phyloP scores from a whole-genome alignment of 768 basidiomycete genomes.

The Tulasnella sp. region DNA sequence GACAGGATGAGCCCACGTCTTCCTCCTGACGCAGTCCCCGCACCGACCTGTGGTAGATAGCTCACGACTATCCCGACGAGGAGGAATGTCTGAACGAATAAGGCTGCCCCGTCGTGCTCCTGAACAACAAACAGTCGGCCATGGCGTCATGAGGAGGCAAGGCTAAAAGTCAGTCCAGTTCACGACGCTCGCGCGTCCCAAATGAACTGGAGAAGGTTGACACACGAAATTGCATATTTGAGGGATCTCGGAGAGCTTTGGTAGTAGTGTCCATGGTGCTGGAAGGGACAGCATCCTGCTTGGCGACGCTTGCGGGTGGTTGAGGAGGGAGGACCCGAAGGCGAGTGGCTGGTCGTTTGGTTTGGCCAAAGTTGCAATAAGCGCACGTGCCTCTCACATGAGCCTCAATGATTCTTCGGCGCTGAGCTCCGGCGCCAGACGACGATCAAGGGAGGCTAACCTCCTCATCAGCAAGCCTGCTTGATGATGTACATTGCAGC shows the following conservation, averaged over 20 bases:
- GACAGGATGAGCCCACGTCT: constrained; percentile 2
- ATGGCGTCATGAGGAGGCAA: background rate
- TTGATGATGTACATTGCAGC: background rate
- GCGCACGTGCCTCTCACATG: constrained; percentile 20
- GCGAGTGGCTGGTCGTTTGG: background rate
- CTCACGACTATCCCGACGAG: constrained; percentile 72
- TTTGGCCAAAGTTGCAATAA: background rate
- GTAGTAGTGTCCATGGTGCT: background rate
- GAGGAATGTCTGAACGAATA: constrained; percentile 25
- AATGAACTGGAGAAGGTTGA: background rate
- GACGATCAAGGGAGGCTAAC: background rate
- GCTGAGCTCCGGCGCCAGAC: background rate
- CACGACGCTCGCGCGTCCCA: background rate
- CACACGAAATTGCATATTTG: constrained; percentile 10
- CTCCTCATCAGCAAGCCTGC: background rate
- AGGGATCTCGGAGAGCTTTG: background rate
- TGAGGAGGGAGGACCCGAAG: background rate
- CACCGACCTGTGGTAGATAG: constrained; percentile 75
- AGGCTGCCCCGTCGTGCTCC: constrained; percentile 25
- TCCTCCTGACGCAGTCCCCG: background rate
- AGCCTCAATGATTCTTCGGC: background rate
- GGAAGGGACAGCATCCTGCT: background rate
- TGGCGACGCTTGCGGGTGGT: background rate
- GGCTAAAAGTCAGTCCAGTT: constrained; percentile 5
- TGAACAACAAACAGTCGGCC: background rate